phyloP scores from a whole-genome alignment of 331 rosid genomes.

The Malus hybrid region DNA sequence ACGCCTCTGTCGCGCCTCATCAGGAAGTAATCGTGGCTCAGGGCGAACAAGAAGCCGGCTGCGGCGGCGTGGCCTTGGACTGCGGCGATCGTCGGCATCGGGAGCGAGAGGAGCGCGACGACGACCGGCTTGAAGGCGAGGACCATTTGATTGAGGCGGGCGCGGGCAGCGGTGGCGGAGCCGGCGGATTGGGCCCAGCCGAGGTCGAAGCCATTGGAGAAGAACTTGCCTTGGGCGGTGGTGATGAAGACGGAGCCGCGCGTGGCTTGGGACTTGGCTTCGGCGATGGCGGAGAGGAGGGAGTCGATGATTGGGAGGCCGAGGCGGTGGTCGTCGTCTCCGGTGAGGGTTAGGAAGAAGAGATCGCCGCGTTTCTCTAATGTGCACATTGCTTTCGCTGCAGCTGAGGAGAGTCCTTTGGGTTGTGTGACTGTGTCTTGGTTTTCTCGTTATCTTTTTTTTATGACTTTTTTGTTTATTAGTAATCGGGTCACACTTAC shows the following conservation, averaged over 20 bases:
- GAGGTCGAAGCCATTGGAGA: slow-evolving; percentile 83
- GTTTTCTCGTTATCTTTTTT: too few species aligned
- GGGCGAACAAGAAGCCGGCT: slow-evolving; percentile 54
- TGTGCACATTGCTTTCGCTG: slow-evolving; percentile 41
- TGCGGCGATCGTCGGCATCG: slow-evolving; percentile 79
- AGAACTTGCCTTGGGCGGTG: slow-evolving; percentile 59
- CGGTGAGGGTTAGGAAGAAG: slow-evolving; percentile 54
- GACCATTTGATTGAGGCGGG: slow-evolving; percentile 47
- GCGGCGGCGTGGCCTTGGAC: slow-evolving; percentile 71
- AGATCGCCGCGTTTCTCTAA: slow-evolving; percentile 55
- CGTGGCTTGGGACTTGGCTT: slow-evolving; percentile 42
- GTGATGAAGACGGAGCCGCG: slow-evolving; percentile 68
- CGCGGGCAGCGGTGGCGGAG: slow-evolving; percentile 27
- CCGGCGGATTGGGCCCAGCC: slow-evolving; percentile 55
- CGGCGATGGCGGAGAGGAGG: slow-evolving; percentile 40
- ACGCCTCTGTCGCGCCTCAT: slow-evolving; percentile 59
- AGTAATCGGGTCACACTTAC: too few species aligned
- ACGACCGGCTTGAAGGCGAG: slow-evolving; percentile 36
- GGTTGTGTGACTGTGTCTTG: too few species aligned
- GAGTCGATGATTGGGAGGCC: slow-evolving; percentile 40
- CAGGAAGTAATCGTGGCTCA: slow-evolving; percentile 53
- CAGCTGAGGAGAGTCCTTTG: too few species aligned
- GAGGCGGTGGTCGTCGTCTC: slow-evolving; percentile 51
- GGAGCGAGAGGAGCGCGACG: slow-evolving; percentile 59
- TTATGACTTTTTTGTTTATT: too few species aligned